Conservation (phyloP, 139 green algal species). For the Auxenochlorella pyrenoidosa region DNA sequence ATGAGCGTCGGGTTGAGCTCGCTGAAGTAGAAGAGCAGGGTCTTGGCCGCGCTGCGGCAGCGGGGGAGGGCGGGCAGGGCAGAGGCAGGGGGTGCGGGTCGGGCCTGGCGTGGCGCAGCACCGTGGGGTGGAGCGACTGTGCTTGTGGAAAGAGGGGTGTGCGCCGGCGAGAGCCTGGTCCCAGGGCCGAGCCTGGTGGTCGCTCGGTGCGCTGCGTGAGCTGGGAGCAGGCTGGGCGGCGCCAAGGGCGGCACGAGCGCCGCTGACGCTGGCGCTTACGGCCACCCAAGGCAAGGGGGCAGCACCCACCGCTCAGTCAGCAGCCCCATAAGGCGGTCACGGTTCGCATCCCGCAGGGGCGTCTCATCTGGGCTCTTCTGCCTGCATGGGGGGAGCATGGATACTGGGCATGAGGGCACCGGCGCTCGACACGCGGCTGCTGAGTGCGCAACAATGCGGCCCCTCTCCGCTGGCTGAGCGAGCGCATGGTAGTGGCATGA, state of each 20-base stretch:
- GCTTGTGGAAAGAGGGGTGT: too few species aligned
- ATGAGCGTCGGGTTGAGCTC: constrained; percentile 57
- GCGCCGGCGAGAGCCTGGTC: background rate
- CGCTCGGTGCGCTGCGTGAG: too few species aligned
- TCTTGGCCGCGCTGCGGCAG: constrained; percentile 70
- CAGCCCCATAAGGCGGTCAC: constrained; percentile 82
- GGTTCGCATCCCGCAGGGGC: constrained; percentile 84
- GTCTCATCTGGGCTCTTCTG: constrained; percentile 67
- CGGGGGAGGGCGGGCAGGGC: background rate
- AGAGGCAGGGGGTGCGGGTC: background rate
- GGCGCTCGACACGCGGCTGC: background rate
- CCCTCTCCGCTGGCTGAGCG: background rate
- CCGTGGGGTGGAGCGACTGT: background rate
- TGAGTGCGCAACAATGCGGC: too few species aligned
- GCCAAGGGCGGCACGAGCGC: too few species aligned
- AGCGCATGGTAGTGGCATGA: background rate
- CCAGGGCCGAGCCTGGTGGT: too few species aligned
- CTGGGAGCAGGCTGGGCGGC: too few species aligned
- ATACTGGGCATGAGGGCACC: too few species aligned
- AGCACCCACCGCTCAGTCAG: constrained; percentile 72
- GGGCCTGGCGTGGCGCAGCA: background rate
- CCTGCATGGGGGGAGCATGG: background rate
- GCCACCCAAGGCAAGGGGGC: too few species aligned
- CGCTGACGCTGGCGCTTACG: too few species aligned
- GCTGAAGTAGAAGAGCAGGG: constrained; percentile 80